These are phyloP conservation scores for Antitrichia curtipendula DNA, from an alignment of 225 moss, liverwort and hornwort genomes.

Conservation along the genomic window DNA sequence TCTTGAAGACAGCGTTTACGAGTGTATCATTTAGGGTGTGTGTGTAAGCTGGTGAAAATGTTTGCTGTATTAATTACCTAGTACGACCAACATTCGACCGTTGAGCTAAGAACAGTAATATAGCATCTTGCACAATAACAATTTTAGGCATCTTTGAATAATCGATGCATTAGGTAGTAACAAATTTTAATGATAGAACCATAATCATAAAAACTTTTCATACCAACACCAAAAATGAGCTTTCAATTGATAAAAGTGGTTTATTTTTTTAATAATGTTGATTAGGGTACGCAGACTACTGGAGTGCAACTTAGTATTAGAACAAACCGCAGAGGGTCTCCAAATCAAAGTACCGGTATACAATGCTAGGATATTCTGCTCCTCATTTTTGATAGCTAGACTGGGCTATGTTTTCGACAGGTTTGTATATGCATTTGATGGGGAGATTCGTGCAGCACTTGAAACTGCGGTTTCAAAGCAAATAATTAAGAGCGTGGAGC, in stretches of 20 bases:
- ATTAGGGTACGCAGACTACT: neutral
- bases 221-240: neutral
- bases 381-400: neutral
- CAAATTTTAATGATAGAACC: neutral
- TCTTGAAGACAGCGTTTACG: neutral
- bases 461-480: conserved; percentile 52
- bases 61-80: neutral
- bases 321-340: neutral
- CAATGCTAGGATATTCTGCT: neutral
- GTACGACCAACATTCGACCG: neutral
- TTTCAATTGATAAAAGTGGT: neutral
- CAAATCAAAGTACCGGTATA: neutral
- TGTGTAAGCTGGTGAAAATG: neutral
- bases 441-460: conserved; percentile 60
- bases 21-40: neutral
- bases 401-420: conserved; percentile 10
- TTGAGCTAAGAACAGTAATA: too few species aligned
- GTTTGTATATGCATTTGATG: conserved; percentile 90
- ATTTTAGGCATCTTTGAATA: neutral
- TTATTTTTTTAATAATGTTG: neutral
- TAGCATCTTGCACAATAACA: neutral
- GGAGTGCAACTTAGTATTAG: neutral
- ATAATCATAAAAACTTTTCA: neutral
- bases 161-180: neutral
- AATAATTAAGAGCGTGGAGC: conserved; percentile 37